Conservation (phyloP, 2,329 filamentous ascomycete species). For the Botrytis cinerea region DNA sequence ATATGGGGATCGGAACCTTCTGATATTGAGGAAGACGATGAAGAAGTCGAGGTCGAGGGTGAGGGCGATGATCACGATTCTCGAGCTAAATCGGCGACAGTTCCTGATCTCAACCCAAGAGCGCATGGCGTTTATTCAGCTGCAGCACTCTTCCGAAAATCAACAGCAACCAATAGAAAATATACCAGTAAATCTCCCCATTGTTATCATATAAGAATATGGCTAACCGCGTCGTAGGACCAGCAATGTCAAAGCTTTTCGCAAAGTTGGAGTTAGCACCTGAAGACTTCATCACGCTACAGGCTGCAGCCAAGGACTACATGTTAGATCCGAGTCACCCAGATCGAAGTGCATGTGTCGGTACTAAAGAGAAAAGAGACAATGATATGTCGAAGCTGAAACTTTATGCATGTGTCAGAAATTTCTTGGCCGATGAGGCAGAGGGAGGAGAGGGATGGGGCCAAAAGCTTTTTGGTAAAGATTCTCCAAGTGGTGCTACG, state of each 20-base stretch:
- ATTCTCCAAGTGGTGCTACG: slow-evolving; percentile 25
- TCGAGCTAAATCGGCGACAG: slow-evolving; percentile 21
- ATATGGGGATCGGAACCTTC: slow-evolving; percentile 38
- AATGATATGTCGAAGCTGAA: slow-evolving; percentile 39
- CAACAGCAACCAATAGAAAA: slow-evolving; percentile 38
- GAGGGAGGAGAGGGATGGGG: slow-evolving; percentile 38
- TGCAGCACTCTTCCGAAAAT: slow-evolving; percentile 37
- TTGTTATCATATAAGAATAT: neutral
- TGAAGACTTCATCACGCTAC: slow-evolving; percentile 39
- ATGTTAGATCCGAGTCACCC: slow-evolving; percentile 40
- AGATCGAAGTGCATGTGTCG: slow-evolving; percentile 38
- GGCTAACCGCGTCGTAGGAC: slow-evolving; percentile 30
- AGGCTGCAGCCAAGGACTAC: slow-evolving; percentile 40
- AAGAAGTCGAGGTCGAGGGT: neutral
- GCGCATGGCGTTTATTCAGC: slow-evolving; percentile 38
- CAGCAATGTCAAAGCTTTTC: slow-evolving; percentile 39
- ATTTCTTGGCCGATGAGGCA: slow-evolving; percentile 38
- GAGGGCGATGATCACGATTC: neutral
- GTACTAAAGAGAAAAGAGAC: slow-evolving; percentile 32
- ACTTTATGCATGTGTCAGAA: slow-evolving; percentile 36
- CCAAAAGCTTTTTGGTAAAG: slow-evolving; percentile 34
- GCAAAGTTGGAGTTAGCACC: slow-evolving; percentile 36
- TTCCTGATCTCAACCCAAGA: slow-evolving; percentile 33
- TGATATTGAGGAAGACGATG: slow-evolving; percentile 28
- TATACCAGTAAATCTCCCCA: slow-evolving; percentile 35